Evolutionary conservation across 768 basidiomycete genomes (phyloP), one percentile per base, ranked within the genome.

Genomic region (Tylopilus plumbeoviolaceoides): DNA sequence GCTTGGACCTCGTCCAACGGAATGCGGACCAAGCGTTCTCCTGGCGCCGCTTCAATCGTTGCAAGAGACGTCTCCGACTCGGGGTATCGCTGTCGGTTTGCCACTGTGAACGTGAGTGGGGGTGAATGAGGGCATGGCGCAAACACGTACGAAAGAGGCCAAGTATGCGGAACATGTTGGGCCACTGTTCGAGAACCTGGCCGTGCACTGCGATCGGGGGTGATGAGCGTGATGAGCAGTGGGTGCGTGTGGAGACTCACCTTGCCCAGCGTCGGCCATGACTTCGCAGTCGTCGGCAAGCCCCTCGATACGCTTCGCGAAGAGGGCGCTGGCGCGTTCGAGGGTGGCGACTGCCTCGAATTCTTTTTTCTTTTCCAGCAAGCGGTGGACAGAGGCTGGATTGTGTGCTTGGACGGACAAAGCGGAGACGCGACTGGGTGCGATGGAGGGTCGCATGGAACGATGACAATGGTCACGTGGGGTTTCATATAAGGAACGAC

Each of bases 341-440:
- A 91, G 73, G 1, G 88, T 88, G 20, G 80, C 76, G 23, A 89
- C 85, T 0, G 85, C 87, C 50, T 89, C 87, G 50, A 75, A 81
- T 65, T 91, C 89, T 63, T 88, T 90, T 73, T 88, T 90, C 73
- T 90, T 90, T 62, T 91, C 88, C 3, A 75, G 50, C 41, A 88
- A 76, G 58, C 83, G 84, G 17, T 80, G 74, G 1, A 71, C 53
- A 1, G 82, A 76, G 1, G 79, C 80, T 2, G 80, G 72, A 46
- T 73, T 76, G 39, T 73, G 73, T 7, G 70, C 67, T 33, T 77
- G 71, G 7, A 73, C 63, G 30, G 53, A 38, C 50, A 52, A 70
- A 64, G 35, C 71, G 39, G 81, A 82, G 18, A 72, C 73, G 40
- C 82, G 80, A 60, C 60, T 73, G 1, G 75, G n/a, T n/a, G n/a